Evolutionary conservation across 1,139 yeast species (phyloP).

Genomic region (Casaregolazyma suthepensis): DNA sequence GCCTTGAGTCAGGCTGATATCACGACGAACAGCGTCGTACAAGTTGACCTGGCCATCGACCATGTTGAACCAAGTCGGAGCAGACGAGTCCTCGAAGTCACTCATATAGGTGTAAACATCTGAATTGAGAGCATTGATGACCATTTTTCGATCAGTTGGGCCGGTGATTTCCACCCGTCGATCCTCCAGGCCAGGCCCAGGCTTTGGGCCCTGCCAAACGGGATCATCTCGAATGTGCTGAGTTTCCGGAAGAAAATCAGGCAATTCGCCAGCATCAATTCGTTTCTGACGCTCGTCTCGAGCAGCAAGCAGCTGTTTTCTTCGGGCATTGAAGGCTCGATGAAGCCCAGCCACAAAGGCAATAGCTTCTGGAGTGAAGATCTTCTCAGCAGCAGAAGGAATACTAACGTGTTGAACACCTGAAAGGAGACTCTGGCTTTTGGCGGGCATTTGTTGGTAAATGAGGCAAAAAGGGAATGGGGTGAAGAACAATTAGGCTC

Average conservation of each 20-base stretch:
- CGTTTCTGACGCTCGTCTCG: conserved; percentile 54
- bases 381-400: conserved; percentile 27
- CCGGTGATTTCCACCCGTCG: conserved; percentile 39
- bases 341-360: conserved; percentile 70
- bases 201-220: conserved; percentile 73
- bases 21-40: conserved; percentile 76
- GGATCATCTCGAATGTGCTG: conserved; percentile 63
- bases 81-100: conserved; percentile 89
- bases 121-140: conserved; percentile 85
- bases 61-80: conserved; percentile 92
- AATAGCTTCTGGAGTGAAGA: conserved; percentile 62
- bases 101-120: conserved; percentile 90
- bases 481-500: neutral
- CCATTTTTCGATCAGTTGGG: conserved; percentile 84
- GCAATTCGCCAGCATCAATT: conserved; percentile 63
- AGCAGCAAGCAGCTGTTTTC: conserved; percentile 54
- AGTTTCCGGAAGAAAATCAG: conserved; percentile 71
- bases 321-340: conserved; percentile 57
- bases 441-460: conserved; percentile 29
- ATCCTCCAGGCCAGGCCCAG: conserved; percentile 71
- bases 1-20: conserved; percentile 58
- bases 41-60: conserved; percentile 87
- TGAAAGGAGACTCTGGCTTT: conserved; percentile 23
- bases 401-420: conserved; percentile 29
- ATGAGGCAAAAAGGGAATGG: neutral